Evolutionary conservation across 257 asterid species (phyloP).

Genomic region (Lycium barbarum): DNA sequence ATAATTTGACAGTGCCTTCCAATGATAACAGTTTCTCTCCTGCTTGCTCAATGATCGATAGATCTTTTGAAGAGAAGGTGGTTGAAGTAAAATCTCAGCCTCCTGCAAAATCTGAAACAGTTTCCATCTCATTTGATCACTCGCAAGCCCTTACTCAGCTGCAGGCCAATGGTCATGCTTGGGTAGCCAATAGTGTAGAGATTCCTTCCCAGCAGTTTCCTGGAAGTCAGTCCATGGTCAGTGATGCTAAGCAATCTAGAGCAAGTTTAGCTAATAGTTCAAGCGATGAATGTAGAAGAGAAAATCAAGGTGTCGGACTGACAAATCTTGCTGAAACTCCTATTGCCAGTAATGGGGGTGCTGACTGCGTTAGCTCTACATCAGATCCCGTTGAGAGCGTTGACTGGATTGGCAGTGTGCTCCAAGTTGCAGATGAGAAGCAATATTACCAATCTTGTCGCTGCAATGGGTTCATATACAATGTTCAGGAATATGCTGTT

Average conservation of each 20-base stretch:
- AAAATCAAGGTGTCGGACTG: slow-evolving; percentile 42
- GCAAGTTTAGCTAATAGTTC: slow-evolving; percentile 19
- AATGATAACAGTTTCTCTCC: slow-evolving; percentile 47
- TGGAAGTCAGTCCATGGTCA: slow-evolving; percentile 1
- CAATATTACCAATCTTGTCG: slow-evolving; percentile 66
- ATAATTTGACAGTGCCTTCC: slow-evolving; percentile 43
- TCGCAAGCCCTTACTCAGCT: slow-evolving; percentile 38
- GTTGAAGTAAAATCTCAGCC: slow-evolving; percentile 46
- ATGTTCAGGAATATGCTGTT: slow-evolving; percentile 65
- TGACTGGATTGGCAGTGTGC: slow-evolving; percentile 71
- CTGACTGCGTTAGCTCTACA: slow-evolving; percentile 44
- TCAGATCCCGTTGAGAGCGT: slow-evolving; percentile 51
- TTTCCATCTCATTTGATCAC: slow-evolving; percentile 39
- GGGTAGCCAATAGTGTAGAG: slow-evolving; percentile 41
- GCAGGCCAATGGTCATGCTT: slow-evolving; percentile 34
- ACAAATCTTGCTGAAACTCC: slow-evolving; percentile 53
- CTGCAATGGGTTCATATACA: slow-evolving; percentile 66
- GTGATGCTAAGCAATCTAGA: slow-evolving; percentile 29
- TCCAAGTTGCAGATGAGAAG: slow-evolving; percentile 63
- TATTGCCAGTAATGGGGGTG: slow-evolving; percentile 39
- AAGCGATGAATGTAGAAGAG: slow-evolving; percentile 14
- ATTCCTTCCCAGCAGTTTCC: slow-evolving; percentile 23
- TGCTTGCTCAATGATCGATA: slow-evolving; percentile 40
- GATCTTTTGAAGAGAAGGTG: slow-evolving; percentile 39
- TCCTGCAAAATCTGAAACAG: slow-evolving; percentile 39